Conservation (phyloP, 495 filamentous ascomycete species). For the Neurospora tetrasperma region DNA sequence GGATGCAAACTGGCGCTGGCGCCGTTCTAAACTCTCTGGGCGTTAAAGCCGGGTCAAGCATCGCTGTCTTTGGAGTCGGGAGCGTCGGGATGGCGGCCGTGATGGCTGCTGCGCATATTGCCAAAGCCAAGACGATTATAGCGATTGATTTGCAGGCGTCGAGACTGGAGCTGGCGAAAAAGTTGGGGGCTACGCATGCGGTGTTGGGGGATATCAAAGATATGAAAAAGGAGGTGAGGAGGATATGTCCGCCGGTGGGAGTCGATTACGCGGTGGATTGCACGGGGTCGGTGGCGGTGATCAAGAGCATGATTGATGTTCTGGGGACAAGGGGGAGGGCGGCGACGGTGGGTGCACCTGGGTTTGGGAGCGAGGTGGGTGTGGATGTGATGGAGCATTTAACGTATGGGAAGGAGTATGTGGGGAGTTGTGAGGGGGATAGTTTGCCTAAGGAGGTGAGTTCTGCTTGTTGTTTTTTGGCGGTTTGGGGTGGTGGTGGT, state of each 20-base stretch:
- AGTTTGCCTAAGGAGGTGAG: conserved; percentile 16
- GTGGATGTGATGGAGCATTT: conserved; percentile 21
- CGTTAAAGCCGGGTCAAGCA: conserved; percentile 42
- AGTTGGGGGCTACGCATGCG: conserved; percentile 44
- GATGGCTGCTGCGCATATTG: conserved; percentile 24
- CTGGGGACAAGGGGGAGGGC: conserved; percentile 29
- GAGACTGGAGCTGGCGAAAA: conserved; percentile 49
- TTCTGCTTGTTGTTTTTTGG: conserved; percentile 1
- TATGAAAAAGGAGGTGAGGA: conserved; percentile 19
- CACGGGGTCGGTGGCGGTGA: conserved; percentile 26
- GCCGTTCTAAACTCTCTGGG: conserved; percentile 32
- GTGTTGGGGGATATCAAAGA: conserved; percentile 18
- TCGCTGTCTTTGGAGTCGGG: conserved; percentile 66
- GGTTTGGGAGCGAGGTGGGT: conserved; percentile 11
- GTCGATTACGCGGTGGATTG: conserved; percentile 32
- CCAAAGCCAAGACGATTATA: conserved; percentile 33
- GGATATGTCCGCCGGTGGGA: conserved; percentile 20
- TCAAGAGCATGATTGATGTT: conserved; percentile 23
- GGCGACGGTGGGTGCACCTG: conserved; percentile 35
- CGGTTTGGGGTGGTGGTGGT: neutral
- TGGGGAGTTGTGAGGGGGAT: conserved; percentile 21
- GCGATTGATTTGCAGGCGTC: conserved; percentile 53
- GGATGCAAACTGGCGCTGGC: conserved; percentile 38
- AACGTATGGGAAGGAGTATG: conserved; percentile 25
- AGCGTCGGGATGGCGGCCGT: conserved; percentile 60